Conservation (phyloP, 176 grass and related monocot genomes). For the Bromus sterilis region DNA sequence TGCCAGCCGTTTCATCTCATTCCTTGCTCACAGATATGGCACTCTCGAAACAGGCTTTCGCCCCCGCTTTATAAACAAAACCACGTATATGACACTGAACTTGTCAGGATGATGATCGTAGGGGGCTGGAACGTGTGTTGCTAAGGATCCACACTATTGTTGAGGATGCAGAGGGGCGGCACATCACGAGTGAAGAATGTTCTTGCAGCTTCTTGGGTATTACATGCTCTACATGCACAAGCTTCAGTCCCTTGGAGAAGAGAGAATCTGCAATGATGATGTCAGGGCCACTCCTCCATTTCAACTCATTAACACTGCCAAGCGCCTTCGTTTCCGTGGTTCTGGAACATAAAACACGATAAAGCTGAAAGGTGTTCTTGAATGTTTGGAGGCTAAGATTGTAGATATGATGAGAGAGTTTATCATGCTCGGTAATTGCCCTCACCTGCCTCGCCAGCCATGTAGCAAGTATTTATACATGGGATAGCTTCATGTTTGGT, state of each 20-base stretch:
- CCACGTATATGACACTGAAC: too few species aligned
- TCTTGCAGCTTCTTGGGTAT: constrained; percentile 15
- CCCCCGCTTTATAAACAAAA: too few species aligned
- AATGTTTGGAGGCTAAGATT: background rate
- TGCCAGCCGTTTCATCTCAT: constrained; percentile 15
- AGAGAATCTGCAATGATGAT: background rate
- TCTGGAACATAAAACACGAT: background rate
- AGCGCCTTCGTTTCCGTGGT: constrained; percentile 16
- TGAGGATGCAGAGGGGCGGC: constrained; percentile 2
- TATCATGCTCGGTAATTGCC: constrained; percentile 12
- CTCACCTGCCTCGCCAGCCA: background rate
- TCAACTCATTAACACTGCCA: background rate
- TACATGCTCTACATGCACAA: background rate
- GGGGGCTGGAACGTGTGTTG: constrained; percentile 8
- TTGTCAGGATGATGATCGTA: background rate
- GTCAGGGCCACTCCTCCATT: background rate
- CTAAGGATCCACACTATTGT: constrained; percentile 9
- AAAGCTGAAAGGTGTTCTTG: background rate
- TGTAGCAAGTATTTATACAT: constrained; percentile 11
- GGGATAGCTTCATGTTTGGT: constrained; percentile 28
- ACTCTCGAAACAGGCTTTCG: too few species aligned
- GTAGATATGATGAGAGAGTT: constrained; percentile 21
- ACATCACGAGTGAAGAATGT: constrained; percentile 9
- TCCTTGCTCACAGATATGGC: background rate
- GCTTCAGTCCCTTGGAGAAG: background rate